Conservation (phyloP, 1,139 yeast genomes). For the Sugiyamaella grinbergsii region DNA sequence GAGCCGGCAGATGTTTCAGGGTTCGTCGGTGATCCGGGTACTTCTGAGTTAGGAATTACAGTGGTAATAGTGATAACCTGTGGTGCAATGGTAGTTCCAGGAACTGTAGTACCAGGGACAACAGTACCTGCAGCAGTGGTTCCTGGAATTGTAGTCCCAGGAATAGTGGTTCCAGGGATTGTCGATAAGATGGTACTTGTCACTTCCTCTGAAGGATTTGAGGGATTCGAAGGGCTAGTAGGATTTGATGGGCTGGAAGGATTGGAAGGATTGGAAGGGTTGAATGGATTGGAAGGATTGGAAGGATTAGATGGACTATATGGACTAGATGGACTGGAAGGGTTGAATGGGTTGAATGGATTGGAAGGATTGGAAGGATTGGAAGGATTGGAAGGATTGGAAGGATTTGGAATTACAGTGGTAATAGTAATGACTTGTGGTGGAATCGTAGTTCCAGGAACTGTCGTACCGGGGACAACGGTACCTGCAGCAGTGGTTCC, state of each 20-base stretch:
- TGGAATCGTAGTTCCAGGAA: constrained; percentile 16
- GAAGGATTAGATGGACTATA: constrained; percentile 10
- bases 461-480: constrained; percentile 24
- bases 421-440: constrained; percentile 14
- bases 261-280: too few relatives aligned
- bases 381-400: not conserved
- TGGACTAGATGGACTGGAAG: constrained; percentile 1
- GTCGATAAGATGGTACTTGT: constrained; percentile 24
- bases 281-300: constrained; percentile 2
- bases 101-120: constrained; percentile 26
- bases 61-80: constrained; percentile 20
- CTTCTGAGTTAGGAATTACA: too few relatives aligned
- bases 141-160: constrained; percentile 31
- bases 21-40: constrained; percentile 11
- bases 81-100: constrained; percentile 12
- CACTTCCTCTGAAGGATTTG: constrained; percentile 13
- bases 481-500: constrained; percentile 25
- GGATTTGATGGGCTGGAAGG: not conserved
- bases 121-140: constrained; percentile 21
- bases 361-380: constrained; percentile 17
- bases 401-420: not conserved
- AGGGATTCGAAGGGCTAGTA: constrained; percentile 16
- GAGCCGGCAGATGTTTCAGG: not conserved
- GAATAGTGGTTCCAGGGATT: constrained; percentile 28
- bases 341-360: not conserved